phyloP scores from a whole-genome alignment of 306 rosid species.

The Ochetophila trinervis region DNA sequence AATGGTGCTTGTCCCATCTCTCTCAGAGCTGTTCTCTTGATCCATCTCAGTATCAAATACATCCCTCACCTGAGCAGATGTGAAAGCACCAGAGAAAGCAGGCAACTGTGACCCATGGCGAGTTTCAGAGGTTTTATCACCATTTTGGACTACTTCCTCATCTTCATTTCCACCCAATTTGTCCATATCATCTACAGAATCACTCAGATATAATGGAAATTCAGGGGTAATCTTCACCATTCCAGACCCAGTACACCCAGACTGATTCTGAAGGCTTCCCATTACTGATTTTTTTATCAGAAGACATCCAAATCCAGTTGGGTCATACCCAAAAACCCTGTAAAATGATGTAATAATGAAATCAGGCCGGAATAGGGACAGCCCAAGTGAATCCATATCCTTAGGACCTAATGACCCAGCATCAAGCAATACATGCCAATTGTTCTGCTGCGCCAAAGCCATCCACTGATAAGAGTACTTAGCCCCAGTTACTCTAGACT shows the following conservation, averaged over 20 bases:
- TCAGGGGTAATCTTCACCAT: slow-evolving; percentile 96
- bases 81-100: slow-evolving; percentile 89
- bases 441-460: slow-evolving; percentile 97
- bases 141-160: slow-evolving; percentile 42
- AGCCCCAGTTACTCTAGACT: slow-evolving; percentile 91
- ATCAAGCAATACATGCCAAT: slow-evolving; percentile 96
- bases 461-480: slow-evolving; percentile 98
- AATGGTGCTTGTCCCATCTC: slow-evolving; percentile 91
- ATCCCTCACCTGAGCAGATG: slow-evolving; percentile 89
- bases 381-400: slow-evolving; percentile 97
- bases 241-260: slow-evolving; percentile 89
- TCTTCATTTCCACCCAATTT: slow-evolving; percentile 59
- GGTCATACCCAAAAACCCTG: slow-evolving; percentile 92
- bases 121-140: slow-evolving; percentile 54
- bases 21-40: slow-evolving; percentile 80
- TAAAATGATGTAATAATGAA: slow-evolving; percentile 89
- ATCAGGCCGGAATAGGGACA: slow-evolving; percentile 94
- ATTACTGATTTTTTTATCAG: slow-evolving; percentile 88
- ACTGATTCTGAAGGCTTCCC: slow-evolving; percentile 80
- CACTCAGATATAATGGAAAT: slow-evolving; percentile 82
- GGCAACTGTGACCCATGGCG: slow-evolving; percentile 70
- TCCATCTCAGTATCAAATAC: slow-evolving; percentile 92
- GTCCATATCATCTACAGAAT: slow-evolving; percentile 81
- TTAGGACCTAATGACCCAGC: slow-evolving; percentile 97
- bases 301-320: slow-evolving; percentile 97